A percentile compares a stretch with the other conserved stretches of the same genome.
phyloP scores from a whole-genome alignment of 2,329 filamentous ascomycete species.

The Hypoxylon rubiginosum region DNA sequence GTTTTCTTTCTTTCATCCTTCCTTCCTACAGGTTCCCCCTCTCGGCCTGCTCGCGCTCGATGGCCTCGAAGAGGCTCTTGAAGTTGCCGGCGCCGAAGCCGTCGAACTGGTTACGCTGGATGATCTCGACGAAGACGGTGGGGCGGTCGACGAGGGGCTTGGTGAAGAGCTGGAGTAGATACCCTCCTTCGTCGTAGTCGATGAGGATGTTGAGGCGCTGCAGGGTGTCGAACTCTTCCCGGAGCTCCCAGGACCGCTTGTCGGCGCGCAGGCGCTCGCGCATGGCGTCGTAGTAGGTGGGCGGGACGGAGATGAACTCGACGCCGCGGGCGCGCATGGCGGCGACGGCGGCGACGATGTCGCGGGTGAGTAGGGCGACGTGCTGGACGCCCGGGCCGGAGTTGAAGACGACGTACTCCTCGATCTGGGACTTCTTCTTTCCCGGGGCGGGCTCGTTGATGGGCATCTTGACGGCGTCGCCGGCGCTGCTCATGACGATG shows the following conservation, averaged over 20 bases:
- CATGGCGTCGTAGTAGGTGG: conserved; percentile 88
- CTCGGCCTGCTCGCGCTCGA: conserved; percentile 90
- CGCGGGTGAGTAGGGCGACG: conserved; percentile 84
- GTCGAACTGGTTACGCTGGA: conserved; percentile 89
- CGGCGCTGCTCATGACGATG: conserved; percentile 89
- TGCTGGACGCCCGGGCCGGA: conserved; percentile 92
- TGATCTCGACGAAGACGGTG: conserved; percentile 96
- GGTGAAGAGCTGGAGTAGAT: conserved; percentile 81
- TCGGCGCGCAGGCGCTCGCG: conserved; percentile 77
- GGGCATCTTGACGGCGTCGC: conserved; percentile 94
- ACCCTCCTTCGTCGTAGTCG: conserved; percentile 94
- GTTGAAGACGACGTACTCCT: conserved; percentile 94
- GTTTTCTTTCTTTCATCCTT: too few species aligned
- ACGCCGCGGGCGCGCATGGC: conserved; percentile 88
- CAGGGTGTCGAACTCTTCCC: conserved; percentile 84
- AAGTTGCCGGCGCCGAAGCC: conserved; percentile 97
- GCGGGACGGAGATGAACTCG: conserved; percentile 91
- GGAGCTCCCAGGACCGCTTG: conserved; percentile 71
- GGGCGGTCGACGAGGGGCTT: conserved; percentile 95
- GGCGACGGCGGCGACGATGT: conserved; percentile 83
- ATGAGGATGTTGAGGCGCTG: conserved; percentile 88
- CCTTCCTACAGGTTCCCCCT: conserved; percentile 83
- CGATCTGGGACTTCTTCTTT: conserved; percentile 93
- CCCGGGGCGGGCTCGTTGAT: conserved; percentile 95
- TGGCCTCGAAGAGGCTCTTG: conserved; percentile 94